Conservation (phyloP, 345 rosid species). For the Murraya koenigii region DNA sequence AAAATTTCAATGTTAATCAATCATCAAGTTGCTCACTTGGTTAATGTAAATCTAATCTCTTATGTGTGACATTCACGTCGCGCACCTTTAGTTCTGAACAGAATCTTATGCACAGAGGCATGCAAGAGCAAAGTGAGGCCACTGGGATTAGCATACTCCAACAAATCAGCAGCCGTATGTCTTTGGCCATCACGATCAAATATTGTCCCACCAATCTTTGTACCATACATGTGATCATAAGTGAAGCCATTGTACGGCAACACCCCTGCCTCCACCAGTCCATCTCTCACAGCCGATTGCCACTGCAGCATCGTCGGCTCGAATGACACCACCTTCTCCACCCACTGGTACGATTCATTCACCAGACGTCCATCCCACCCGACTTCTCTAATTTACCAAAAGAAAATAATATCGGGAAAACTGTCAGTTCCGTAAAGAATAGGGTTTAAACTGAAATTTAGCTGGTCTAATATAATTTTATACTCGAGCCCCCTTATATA, state of each 20-base stretch:
- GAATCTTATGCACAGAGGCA: slow-evolving; percentile 52
- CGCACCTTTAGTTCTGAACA: slow-evolving; percentile 37
- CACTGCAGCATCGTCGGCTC: slow-evolving; percentile 47
- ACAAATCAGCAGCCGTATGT: slow-evolving; percentile 75
- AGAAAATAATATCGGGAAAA: background rate
- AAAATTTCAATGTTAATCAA: background rate
- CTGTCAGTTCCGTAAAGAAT: no score
- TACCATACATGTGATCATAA: slow-evolving; percentile 61
- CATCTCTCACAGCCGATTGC: slow-evolving; percentile 78
- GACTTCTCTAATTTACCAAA: slow-evolving; percentile 17
- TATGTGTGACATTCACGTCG: background rate
- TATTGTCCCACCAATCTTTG: slow-evolving; percentile 73
- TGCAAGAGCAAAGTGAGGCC: slow-evolving; percentile 50
- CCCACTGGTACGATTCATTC: slow-evolving; percentile 61
- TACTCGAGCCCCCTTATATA: background rate
- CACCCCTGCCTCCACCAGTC: slow-evolving; percentile 58
- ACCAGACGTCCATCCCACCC: slow-evolving; percentile 58
- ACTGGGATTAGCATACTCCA: slow-evolving; percentile 52
- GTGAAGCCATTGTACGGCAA: slow-evolving; percentile 69
- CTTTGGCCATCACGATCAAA: slow-evolving; percentile 56
- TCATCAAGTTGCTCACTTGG: no score
- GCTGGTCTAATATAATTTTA: no score
- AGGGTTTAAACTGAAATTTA: no score
- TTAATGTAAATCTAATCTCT: no score
- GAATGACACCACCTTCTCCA: slow-evolving; percentile 57